Evolutionary conservation across 805 yeast species (phyloP).

Genomic region (Candida sanyiensis): DNA sequence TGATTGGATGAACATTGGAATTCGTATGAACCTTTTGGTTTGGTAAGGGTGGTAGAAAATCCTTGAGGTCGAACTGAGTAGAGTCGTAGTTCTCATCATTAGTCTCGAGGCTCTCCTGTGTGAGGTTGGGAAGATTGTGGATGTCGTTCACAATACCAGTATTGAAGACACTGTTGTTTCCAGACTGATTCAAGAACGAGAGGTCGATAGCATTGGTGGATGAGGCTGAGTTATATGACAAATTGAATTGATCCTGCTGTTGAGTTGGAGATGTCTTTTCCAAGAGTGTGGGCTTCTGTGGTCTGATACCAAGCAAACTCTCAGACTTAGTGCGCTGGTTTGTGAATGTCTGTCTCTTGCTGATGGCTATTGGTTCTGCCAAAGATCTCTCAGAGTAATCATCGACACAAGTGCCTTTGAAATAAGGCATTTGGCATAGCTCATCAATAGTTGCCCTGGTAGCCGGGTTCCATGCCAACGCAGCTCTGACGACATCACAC

Average conservation of each 20-base stretch:
- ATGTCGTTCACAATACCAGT: conserved; percentile 2
- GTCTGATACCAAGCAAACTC: conserved; percentile 14
- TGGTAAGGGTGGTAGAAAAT: neutral
- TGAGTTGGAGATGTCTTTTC: neutral
- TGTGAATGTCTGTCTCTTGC: conserved; percentile 1
- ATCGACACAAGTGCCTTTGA: conserved; percentile 38
- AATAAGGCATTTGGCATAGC: conserved; percentile 48
- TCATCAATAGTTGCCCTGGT: conserved; percentile 47
- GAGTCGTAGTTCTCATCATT: conserved; percentile 17
- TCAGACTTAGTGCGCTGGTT: conserved; percentile 13
- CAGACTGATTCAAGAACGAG: conserved; percentile 10
- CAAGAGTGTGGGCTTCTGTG: neutral
- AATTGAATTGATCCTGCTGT: neutral
- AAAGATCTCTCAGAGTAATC: conserved; percentile 3
- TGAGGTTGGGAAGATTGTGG: conserved; percentile 11
- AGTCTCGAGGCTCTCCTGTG: conserved; percentile 10
- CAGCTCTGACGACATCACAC: conserved; percentile 37
- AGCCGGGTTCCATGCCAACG: conserved; percentile 77
- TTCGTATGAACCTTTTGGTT: neutral
- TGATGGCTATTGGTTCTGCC: neutral
- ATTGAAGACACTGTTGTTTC: neutral
- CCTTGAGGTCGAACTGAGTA: neutral
- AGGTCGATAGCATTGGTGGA: conserved; percentile 5
- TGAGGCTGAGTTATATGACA: conserved; percentile 7
- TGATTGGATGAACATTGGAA: neutral